Evolutionary conservation across 805 yeast species (phyloP), one percentile per base, ranked within the genome.

Genomic region (Saccharomycopsis fibuligera): DNA sequence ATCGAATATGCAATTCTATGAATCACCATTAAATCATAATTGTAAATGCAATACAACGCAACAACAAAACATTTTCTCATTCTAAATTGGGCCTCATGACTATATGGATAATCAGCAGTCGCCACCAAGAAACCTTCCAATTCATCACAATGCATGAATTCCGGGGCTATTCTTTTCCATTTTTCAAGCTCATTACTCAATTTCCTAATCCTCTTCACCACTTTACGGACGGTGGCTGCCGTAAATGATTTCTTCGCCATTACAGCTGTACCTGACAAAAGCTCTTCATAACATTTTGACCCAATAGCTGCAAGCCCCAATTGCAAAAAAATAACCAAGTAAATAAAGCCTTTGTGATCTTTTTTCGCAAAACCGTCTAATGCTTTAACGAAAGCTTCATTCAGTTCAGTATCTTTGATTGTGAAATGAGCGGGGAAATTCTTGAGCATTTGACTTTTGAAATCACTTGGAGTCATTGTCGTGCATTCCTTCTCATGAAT

Each of bases 401-500:
- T 44, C n/a, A n/a, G n/a, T n/a, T n/a, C n/a, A n/a, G n/a, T n/a
- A 22, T 33, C 35, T 27, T 29, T 41, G 12, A 35, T 37, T 8
- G 31, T 24, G 12, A n/a, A 17, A 45, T 45, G 21, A 2, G 23
- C 29, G 8, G 49, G 42, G 16, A 38, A 45, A 35, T 37, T 23
- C 24, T 21, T 40, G 12, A 39, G 33, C 44, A 46, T 38, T 16
- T 16, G 33, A 9, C 39, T 29, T 21, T 35, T 35, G 10, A 50
- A 31, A 9, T 45, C 54, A 5, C 25, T 40, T 4, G 48, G 36
- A 24, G 38, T 43, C 10, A 62, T 35, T 1, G 69, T 57, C 2
- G 70, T 56, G 10, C 69, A 60, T 55, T 76, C 79, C 6, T 52
- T 52, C 43, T 63, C 68, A 54, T 67, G 66, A 33, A 77, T 63